These are phyloP conservation scores for Suillus variegatus DNA, from an alignment of 768 basidiomycete genomes.

Conservation along the genomic window DNA sequence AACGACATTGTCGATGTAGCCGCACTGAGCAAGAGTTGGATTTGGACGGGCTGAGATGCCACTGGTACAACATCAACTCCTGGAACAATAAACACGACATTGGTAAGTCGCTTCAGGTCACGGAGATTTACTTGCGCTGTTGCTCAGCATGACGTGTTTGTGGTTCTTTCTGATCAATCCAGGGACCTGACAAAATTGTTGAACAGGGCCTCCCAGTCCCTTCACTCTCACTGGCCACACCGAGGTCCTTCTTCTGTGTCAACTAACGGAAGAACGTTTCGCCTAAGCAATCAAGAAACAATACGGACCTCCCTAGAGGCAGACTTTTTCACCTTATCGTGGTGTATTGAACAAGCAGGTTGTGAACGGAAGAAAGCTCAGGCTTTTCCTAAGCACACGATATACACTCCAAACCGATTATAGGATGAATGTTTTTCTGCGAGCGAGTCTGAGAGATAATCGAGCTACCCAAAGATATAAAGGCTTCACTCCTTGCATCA, in stretches of 20 bases:
- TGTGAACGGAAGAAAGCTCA: not conserved
- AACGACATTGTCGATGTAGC: conserved; percentile 18
- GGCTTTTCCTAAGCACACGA: not conserved
- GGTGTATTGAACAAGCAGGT: not conserved
- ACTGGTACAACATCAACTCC: conserved; percentile 24
- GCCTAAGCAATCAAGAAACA: not conserved
- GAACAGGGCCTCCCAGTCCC: not conserved
- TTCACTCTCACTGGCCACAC: not conserved
- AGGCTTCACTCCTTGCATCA: not conserved
- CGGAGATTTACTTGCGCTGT: not conserved
- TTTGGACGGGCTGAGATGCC: conserved; percentile 11
- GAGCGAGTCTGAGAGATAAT: not conserved
- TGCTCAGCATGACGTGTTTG: not conserved
- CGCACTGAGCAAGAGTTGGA: conserved; percentile 9
- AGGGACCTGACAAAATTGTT: not conserved
- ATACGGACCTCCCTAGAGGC: not conserved
- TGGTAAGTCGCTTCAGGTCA: not conserved
- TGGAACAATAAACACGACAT: not conserved
- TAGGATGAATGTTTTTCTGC: not conserved
- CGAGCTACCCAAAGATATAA: not conserved
- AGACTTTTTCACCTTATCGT: not conserved
- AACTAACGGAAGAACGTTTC: not conserved
- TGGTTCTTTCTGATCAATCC: not conserved
- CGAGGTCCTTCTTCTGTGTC: not conserved
- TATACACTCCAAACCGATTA: not conserved